Evolutionary conservation across 495 filamentous ascomycete species (phyloP), one percentile per base, ranked within the genome.

Genomic region (Trichoderma reesei): DNA sequence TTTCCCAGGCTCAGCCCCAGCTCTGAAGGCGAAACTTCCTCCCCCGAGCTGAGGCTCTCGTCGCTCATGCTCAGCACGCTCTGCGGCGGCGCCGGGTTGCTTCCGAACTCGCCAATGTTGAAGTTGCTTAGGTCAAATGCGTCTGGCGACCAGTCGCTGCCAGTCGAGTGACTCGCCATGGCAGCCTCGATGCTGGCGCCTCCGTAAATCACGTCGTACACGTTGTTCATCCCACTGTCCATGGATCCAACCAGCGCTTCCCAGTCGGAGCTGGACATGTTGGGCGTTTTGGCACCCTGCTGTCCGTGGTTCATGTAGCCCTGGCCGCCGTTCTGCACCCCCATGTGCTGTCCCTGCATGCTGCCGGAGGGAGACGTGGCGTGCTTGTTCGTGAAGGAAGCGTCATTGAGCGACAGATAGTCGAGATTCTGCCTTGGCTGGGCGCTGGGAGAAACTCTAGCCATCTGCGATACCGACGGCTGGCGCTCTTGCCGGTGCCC

Each of bases 121-220:
- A 81, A 77, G 26, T 69, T 68, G 20, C 78, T 70, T 67, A 81
- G 72, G 54, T 81, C 83, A 79, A 81, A 86, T 16, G 83, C 74
- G 44, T 82, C 82, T 6, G 83, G 82, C 20, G 81, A 80, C 80
- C 79, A 85, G 46, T 72, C 72, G 10, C 72, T 69, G 61, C 61
- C 41, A n/a, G 34, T 61, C 2, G 36, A 38, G 34, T 61, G 14
- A 6, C 34, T 36, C 8, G 34, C 33, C 7, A 72, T 78, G 16
- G 79, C 79, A 26, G 74, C 67, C 11, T 63, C 61, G 26, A 80
- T 41, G 10, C 72, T 72, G 54, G 83, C 84, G 14, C 88, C 88
- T 59, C 89, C 90, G 69, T 92, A 92, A 62, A 93, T 91, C 10
- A 87, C 85, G 66, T 89, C 90, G 79, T 91, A 94, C 10, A 93